A percentile compares a stretch with the other conserved stretches of the same genome.
Conservation (phyloP, 2,329 filamentous ascomycete species). For the Pseudocercospora vitis region DNA sequence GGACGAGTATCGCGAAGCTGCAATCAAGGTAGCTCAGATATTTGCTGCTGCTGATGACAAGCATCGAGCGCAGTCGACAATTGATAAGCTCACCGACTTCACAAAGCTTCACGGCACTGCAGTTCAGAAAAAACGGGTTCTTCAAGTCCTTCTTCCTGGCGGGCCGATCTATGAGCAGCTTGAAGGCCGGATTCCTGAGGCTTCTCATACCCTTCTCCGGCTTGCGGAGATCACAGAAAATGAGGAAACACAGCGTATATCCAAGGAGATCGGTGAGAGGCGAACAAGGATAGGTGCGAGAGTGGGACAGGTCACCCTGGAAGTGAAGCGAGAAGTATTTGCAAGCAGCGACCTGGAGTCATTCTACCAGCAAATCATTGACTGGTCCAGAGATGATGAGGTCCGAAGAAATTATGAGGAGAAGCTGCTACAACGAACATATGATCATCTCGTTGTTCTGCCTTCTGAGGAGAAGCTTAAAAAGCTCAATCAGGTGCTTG, state of each 20-base stretch:
- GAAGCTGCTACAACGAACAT: conserved; percentile 77
- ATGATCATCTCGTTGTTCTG: conserved; percentile 72
- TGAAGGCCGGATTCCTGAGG: conserved; percentile 79
- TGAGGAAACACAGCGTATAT: conserved; percentile 86
- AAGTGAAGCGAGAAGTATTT: conserved; percentile 85
- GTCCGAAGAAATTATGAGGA: conserved; percentile 82
- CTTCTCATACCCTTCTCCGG: conserved; percentile 75
- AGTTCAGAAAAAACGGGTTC: conserved; percentile 71
- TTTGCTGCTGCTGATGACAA: conserved; percentile 65
- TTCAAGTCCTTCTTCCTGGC: conserved; percentile 74
- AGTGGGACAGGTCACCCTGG: conserved; percentile 76
- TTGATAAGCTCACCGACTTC: conserved; percentile 78
- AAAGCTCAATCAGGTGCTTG: conserved; percentile 71
- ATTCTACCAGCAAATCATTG: conserved; percentile 78
- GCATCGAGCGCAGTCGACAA: conserved; percentile 59
- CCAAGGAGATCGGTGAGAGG: conserved; percentile 83
- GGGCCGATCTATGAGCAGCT: conserved; percentile 78
- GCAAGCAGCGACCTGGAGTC: conserved; percentile 72
- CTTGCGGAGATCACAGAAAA: conserved; percentile 81
- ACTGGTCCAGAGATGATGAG: conserved; percentile 88
- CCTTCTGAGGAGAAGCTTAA: conserved; percentile 65
- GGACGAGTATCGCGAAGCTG: conserved; percentile 71
- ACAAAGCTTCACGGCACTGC: conserved; percentile 71
- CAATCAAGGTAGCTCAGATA: conserved; percentile 71
- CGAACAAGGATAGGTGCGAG: conserved; percentile 83